phyloP scores from a whole-genome alignment of 2,329 filamentous ascomycete genomes.

The Neofusicoccum umdonicola region DNA sequence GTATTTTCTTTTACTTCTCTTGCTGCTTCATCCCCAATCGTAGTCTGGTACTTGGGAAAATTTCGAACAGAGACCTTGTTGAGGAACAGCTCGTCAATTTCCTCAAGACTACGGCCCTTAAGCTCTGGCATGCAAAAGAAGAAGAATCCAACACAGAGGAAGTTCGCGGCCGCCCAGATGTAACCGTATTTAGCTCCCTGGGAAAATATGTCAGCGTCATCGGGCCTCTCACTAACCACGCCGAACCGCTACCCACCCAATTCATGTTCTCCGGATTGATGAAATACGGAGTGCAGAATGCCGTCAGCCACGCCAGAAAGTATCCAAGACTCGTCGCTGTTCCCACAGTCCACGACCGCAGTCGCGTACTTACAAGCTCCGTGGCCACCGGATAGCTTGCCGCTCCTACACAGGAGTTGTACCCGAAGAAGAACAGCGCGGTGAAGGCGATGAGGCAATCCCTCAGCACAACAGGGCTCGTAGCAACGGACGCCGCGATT shows the following conservation, averaged over 20 bases:
- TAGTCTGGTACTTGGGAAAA: not conserved
- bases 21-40: not conserved
- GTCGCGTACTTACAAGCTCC: conserved; percentile 31
- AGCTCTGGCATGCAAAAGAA: conserved; percentile 60
- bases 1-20: not conserved
- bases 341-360: conserved; percentile 37
- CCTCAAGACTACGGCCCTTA: conserved; percentile 28
- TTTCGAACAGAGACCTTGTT: conserved; percentile 9
- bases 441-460: conserved; percentile 35
- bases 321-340: conserved; percentile 35
- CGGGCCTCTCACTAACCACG: accelerated
- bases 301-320: conserved; percentile 35
- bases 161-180: conserved; percentile 21
- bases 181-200: conserved; percentile 8
- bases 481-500: conserved; percentile 30
- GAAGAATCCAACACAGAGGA: conserved; percentile 42
- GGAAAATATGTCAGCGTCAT: not conserved
- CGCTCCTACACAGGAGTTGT: conserved; percentile 34
- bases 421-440: conserved; percentile 36
- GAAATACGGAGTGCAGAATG: conserved; percentile 40
- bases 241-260: conserved; percentile 26
- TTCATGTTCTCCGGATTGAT: conserved; percentile 39
- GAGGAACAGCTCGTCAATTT: conserved; percentile 31
- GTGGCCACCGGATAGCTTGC: conserved; percentile 33
- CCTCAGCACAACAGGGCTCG: conserved; percentile 25